Base-by-base conservation (phyloP, 148 eudicot species). In the Nyssa sinensis region DNA sequence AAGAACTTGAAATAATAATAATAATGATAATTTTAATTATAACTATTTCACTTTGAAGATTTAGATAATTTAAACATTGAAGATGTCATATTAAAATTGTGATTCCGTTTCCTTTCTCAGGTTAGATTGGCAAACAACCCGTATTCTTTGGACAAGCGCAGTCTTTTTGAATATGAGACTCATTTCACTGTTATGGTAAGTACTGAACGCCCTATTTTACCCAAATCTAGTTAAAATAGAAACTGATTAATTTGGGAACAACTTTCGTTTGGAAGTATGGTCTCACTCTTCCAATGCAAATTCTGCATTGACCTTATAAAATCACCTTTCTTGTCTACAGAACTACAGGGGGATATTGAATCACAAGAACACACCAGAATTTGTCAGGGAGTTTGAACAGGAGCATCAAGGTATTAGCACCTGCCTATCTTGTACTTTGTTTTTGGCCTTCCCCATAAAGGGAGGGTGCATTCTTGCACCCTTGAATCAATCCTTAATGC, bases 141-240 rank as follows among this genome's bases (percentile, higher is more conserved):
- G 16, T 95, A 95, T 80, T 80, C 99, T 35, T 78, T 95, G 76
- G 94, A 93, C 67, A 80, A 81, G 62, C 83, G 78, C 69, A 95
- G 99, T 80, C 81, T 95, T 39, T 89, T 77, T 28, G 97, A 93
- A 75, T 95, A 95, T 60, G 99, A 95, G 85, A 95, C 97, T 53
- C 98, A 95, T 86, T 95, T 95, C 83, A 92, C 98, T 34, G 98
- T 95, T 34, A 95, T 95, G 98, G 98, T 95, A 89, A 79, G 87
- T 68, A 24, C 71, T 29, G 3, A 1, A n/a, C 12, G 58, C 68
- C 58, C 31, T 41, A 9, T 66, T 47, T 16, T 13, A n/a, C n/a
- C n/a, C n/a, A n/a, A n/a, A 67, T 39, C 31, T 0, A 49, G 59
- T 44, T 28, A 19, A 68, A 25, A 29, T 68, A 2, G 24, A 47